Conservation (phyloP, 2,329 filamentous ascomycete species). For the Ascochyta lentis region DNA sequence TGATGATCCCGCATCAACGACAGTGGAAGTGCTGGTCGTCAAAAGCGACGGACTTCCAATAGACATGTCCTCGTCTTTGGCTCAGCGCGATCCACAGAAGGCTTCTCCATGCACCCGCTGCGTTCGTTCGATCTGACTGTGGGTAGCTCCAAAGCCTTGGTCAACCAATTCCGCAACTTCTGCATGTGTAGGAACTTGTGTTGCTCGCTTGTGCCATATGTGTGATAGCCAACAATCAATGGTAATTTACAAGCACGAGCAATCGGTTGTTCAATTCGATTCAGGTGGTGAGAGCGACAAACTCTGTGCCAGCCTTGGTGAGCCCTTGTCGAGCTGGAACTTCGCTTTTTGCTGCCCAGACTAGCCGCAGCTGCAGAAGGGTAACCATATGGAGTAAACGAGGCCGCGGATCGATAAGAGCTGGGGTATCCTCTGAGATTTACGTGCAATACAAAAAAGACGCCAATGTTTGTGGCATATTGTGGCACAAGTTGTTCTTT, state of each 20-base stretch:
- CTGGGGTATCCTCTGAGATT: slow-evolving; percentile 2
- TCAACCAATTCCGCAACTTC: neutral
- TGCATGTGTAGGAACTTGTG: neutral
- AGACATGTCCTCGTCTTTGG: neutral
- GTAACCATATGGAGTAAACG: slow-evolving; percentile 13
- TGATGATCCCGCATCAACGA: no score
- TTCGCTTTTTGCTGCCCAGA: slow-evolving; percentile 32
- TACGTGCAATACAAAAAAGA: neutral
- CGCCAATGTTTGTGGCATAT: neutral
- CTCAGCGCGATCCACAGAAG: neutral
- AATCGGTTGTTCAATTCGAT: neutral
- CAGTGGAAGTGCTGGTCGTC: neutral
- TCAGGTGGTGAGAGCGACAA: neutral
- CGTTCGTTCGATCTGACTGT: no score
- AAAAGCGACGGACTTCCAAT: neutral
- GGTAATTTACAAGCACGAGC: neutral
- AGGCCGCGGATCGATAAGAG: slow-evolving; percentile 18
- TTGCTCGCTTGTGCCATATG: neutral
- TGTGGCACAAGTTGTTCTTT: slow-evolving; percentile 6
- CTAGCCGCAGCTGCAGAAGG: slow-evolving; percentile 23
- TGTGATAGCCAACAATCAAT: neutral
- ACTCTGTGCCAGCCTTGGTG: neutral
- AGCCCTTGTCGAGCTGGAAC: slow-evolving; percentile 15
- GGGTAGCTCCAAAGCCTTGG: no score
- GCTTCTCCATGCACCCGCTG: neutral